phyloP scores from a whole-genome alignment of 2,329 filamentous ascomycete species.

The Scleromitrula shiraiana region DNA sequence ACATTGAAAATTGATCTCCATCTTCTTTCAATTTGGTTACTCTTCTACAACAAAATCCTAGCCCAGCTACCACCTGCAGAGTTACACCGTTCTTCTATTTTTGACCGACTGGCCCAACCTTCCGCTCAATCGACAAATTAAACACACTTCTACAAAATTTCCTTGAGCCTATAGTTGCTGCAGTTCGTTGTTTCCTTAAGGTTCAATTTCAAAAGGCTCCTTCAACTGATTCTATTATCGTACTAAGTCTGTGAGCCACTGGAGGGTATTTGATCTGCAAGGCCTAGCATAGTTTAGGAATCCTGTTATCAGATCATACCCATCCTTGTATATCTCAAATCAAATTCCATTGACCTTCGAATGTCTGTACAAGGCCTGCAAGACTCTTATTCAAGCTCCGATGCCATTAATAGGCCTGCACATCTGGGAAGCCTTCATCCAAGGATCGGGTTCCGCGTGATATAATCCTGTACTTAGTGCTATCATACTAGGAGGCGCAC shows the following conservation, averaged over 20 bases:
- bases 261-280: neutral
- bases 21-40: neutral
- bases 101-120: no score
- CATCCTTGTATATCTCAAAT: constrained; percentile 4
- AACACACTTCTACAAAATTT: no score
- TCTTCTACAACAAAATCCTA: neutral
- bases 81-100: neutral
- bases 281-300: neutral
- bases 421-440: constrained; percentile 1
- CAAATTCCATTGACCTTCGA: neutral
- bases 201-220: no score
- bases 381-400: no score
- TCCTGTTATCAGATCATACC: constrained; percentile 13
- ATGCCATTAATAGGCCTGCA: neutral
- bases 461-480: neutral
- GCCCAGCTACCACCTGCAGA: neutral
- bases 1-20: neutral
- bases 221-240: no score
- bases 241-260: no score
- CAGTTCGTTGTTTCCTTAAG: no score
- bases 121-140: neutral
- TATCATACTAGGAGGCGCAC: neutral
- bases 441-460: neutral
- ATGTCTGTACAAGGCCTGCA: no score
- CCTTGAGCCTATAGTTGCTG: no score